Conservation (phyloP, 169 alveolate genomes). For the Plasmodium relictum region DNA sequence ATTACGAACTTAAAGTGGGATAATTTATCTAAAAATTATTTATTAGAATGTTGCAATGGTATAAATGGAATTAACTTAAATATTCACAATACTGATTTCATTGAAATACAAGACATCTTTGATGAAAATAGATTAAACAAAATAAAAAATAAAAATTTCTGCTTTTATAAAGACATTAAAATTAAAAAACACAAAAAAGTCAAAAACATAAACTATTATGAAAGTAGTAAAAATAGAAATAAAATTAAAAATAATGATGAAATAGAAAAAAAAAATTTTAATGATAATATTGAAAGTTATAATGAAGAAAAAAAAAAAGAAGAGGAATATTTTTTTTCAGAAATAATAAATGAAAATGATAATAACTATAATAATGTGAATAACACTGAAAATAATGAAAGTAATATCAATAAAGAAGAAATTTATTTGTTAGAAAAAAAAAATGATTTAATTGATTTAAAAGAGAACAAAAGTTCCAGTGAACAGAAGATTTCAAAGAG, state of each 20-base stretch:
- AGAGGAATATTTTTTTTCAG: too few relatives aligned
- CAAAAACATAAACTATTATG: background rate
- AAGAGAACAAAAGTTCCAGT: background rate
- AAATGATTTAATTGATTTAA: background rate
- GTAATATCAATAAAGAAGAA: background rate
- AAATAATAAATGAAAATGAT: background rate
- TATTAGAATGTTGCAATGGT: slow-evolving; percentile 28
- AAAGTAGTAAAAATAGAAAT: background rate
- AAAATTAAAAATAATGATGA: background rate
- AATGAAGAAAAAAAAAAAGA: too few relatives aligned
- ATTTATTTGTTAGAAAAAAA: background rate
- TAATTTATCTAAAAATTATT: slow-evolving; percentile 2
- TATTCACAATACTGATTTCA: slow-evolving; percentile 68
- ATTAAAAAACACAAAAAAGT: slow-evolving; percentile 10
- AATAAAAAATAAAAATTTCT: slow-evolving; percentile 51
- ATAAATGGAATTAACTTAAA: slow-evolving; percentile 5
- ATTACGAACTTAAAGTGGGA: slow-evolving; percentile 2
- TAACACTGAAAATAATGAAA: background rate
- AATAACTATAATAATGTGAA: background rate
- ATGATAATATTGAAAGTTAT: background rate
- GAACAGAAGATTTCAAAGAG: background rate
- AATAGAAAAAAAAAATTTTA: background rate
- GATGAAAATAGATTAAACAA: slow-evolving; percentile 37
- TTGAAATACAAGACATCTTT: slow-evolving; percentile 50
- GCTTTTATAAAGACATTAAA: slow-evolving; percentile 53